phyloP scores from a whole-genome alignment of 305 asterid species.

The Fraxinus xanthoxyloides region DNA sequence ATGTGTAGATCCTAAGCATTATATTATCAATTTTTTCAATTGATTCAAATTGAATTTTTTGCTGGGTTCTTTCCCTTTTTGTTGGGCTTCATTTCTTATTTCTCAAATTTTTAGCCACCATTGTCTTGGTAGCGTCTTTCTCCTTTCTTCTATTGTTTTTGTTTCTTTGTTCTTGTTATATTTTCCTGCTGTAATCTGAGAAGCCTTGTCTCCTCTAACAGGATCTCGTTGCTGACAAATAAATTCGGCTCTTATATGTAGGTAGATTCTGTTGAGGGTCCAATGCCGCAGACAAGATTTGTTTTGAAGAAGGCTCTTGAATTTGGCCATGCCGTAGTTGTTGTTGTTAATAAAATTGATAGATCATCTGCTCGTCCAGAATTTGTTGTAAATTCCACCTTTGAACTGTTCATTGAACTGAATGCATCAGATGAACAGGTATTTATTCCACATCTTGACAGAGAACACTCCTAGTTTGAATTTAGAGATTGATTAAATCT shows the following conservation, averaged over 20 bases:
- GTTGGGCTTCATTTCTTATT: neutral
- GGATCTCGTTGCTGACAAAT: slow-evolving; percentile 23
- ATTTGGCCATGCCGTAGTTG: slow-evolving; percentile 96
- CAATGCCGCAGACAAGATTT: slow-evolving; percentile 99
- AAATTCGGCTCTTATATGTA: slow-evolving; percentile 34
- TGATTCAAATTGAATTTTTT: neutral
- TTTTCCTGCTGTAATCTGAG: neutral
- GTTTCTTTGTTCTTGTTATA: slow-evolving; percentile 6
- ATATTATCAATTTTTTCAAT: neutral
- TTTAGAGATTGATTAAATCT: slow-evolving; percentile 9
- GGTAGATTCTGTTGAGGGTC: slow-evolving; percentile 99
- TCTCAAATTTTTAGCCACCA: neutral
- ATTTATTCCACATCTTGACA: slow-evolving; percentile 14
- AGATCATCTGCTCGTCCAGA: slow-evolving; percentile 98
- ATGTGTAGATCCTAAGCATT: neutral
- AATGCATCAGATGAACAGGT: slow-evolving; percentile 99
- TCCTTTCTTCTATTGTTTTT: neutral
- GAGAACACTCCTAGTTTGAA: neutral
- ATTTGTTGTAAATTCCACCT: slow-evolving; percentile 86
- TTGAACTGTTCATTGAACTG: slow-evolving; percentile 92
- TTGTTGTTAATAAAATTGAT: slow-evolving; percentile 94
- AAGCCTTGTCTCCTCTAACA: slow-evolving; percentile 8
- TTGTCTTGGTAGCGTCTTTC: neutral
- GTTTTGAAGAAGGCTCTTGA: slow-evolving; percentile 99
- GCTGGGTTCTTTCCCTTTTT: neutral